Evolutionary conservation across 768 basidiomycete species (phyloP).

Genomic region (Chalciporus piperatus): DNA sequence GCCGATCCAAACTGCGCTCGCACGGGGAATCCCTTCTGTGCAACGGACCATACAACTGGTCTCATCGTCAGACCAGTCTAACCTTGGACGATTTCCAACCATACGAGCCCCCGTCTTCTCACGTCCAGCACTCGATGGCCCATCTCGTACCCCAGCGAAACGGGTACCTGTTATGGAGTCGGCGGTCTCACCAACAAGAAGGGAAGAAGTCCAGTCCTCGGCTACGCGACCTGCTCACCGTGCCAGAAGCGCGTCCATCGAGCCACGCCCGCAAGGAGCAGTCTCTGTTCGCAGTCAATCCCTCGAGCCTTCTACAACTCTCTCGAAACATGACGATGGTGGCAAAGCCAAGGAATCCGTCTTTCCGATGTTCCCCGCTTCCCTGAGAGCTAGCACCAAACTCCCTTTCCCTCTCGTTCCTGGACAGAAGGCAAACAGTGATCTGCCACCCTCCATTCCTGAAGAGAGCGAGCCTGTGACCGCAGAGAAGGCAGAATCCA

Average conservation of each 20-base stretch:
- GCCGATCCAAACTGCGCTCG: constrained; percentile 50
- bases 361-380: constrained; percentile 16
- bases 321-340: constrained; percentile 5
- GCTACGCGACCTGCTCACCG: constrained; percentile 19
- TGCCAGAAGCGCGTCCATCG: constrained; percentile 35
- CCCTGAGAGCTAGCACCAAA: constrained; percentile 9
- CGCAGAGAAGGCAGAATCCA: constrained; percentile 2
- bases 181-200: constrained; percentile 25
- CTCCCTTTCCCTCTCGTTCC: constrained; percentile 30
- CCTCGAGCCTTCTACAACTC: constrained; percentile 22
- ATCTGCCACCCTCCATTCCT: constrained; percentile 29
- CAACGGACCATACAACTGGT: constrained; percentile 42
- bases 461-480: constrained; percentile 29
- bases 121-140: constrained; percentile 39
- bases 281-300: constrained; percentile 27
- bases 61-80: constrained; percentile 19
- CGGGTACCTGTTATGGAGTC: constrained; percentile 31
- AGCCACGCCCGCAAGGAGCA: constrained; percentile 25
- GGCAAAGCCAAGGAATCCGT: constrained; percentile 18
- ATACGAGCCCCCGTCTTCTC: constrained; percentile 37
- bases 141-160: constrained; percentile 34
- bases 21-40: constrained; percentile 48
- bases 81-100: constrained; percentile 11
- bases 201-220: constrained; percentile 4
- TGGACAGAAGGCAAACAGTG: constrained; percentile 16